These are phyloP conservation scores for Aspergillus hortae DNA, from an alignment of 2,329 filamentous ascomycete genomes.

Conservation along the genomic window DNA sequence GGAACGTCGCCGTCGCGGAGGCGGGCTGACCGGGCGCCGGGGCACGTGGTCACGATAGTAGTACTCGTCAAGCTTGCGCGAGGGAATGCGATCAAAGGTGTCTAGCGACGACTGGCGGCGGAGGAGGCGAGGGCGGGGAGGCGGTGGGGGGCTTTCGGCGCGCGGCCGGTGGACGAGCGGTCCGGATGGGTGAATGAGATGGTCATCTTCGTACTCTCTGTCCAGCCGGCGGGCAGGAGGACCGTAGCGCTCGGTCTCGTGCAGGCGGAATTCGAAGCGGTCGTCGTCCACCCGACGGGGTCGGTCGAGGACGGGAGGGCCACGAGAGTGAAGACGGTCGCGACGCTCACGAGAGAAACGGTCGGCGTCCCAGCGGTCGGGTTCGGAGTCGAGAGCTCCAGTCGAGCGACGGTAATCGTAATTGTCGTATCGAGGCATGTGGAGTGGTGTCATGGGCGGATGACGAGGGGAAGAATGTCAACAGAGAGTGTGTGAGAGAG, in stretches of 20 bases:
- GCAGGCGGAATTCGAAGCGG: slow-evolving; percentile 39
- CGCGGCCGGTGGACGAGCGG: slow-evolving; percentile 57
- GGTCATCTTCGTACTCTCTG: slow-evolving; percentile 40
- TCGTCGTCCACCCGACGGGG: slow-evolving; percentile 37
- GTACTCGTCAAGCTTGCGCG: slow-evolving; percentile 47
- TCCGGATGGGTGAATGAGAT: slow-evolving; percentile 43
- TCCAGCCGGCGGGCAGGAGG: slow-evolving; percentile 39
- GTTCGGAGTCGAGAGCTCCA: slow-evolving; percentile 26
- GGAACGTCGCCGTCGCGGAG: slow-evolving; percentile 40
- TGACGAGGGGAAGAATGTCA: slow-evolving; percentile 11
- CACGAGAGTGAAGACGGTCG: slow-evolving; percentile 35
- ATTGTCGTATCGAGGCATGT: slow-evolving; percentile 38
- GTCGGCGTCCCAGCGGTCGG: slow-evolving; percentile 38
- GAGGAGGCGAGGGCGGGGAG: slow-evolving; percentile 62
- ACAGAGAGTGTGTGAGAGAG: slow-evolving; percentile 2
- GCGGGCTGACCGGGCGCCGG: slow-evolving; percentile 60
- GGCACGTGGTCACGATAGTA: slow-evolving; percentile 39
- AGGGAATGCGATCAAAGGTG: slow-evolving; percentile 76
- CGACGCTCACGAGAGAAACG: slow-evolving; percentile 43
- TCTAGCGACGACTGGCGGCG: slow-evolving; percentile 86
- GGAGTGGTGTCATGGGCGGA: neutral
- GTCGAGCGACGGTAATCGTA: slow-evolving; percentile 35
- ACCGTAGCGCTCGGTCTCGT: slow-evolving; percentile 40
- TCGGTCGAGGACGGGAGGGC: slow-evolving; percentile 33
- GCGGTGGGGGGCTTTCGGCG: slow-evolving; percentile 48